Percentiles rank a stretch among this genome's conserved stretches.
Conservation (phyloP, 805 yeast genomes). For the Candida maltosa region DNA sequence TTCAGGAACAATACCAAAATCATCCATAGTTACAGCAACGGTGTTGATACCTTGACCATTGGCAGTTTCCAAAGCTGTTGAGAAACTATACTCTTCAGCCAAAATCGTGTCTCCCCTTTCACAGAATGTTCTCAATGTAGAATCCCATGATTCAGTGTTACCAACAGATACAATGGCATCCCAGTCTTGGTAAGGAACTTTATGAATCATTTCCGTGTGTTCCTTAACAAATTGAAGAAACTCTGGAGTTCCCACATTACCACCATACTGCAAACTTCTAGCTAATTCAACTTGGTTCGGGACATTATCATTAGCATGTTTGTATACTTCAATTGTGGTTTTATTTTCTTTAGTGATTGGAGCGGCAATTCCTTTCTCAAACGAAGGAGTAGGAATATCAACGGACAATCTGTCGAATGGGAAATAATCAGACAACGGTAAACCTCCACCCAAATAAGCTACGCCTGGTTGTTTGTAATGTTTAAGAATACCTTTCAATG, state of each 20-base stretch:
- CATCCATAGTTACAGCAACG: conserved; percentile 77
- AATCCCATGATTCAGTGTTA: conserved; percentile 88
- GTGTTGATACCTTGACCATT: conserved; percentile 65
- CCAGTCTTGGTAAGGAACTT: conserved; percentile 60
- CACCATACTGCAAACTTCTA: conserved; percentile 90
- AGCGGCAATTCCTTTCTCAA: conserved; percentile 74
- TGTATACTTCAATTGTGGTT: conserved; percentile 38
- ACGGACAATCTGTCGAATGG: conserved; percentile 80
- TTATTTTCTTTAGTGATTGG: conserved; percentile 42
- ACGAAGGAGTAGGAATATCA: conserved; percentile 77
- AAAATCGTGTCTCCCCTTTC: conserved; percentile 79
- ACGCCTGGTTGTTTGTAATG: conserved; percentile 71
- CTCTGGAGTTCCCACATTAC: conserved; percentile 77
- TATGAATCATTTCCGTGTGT: conserved; percentile 60
- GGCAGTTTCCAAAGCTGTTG: conserved; percentile 82
- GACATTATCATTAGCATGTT: conserved; percentile 15
- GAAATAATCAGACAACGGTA: conserved; percentile 87
- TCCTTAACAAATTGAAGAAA: conserved; percentile 64
- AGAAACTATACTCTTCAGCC: conserved; percentile 78
- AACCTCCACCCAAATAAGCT: conserved; percentile 92
- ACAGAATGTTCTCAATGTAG: conserved; percentile 72
- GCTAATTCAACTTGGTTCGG: conserved; percentile 64
- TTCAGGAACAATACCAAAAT: conserved; percentile 73
- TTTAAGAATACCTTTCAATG: conserved; percentile 80
- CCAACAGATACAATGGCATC: conserved; percentile 69